Evolutionary conservation across 371 early-diverging fungal genomes (phyloP).

Genomic region (Blakeslea trispora): DNA sequence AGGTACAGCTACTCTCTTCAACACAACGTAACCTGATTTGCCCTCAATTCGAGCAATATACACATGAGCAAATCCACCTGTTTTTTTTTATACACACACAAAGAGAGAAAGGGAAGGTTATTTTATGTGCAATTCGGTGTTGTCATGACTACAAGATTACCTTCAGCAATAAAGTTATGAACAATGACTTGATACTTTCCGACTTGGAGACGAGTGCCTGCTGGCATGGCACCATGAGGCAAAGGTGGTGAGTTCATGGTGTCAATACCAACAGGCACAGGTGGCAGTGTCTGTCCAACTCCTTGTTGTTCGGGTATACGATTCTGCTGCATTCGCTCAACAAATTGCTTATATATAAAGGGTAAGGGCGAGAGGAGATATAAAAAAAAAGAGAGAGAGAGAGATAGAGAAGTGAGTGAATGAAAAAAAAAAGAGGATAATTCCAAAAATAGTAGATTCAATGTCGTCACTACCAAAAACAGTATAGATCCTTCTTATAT

Average conservation of each 20-base stretch:
- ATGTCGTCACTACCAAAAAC: too few relatives aligned
- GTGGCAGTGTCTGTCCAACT: constrained; percentile 48
- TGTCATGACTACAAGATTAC: constrained; percentile 17
- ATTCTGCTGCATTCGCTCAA: constrained; percentile 18
- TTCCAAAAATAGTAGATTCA: too few relatives aligned
- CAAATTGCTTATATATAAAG: too few relatives aligned
- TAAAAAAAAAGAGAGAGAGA: constrained; percentile 1
- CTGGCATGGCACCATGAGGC: constrained; percentile 51
- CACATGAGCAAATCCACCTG: constrained; percentile 90
- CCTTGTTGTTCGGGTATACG: constrained; percentile 54
- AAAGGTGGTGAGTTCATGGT: constrained; percentile 34
- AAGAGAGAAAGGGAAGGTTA: too few relatives aligned
- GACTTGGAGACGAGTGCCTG: constrained; percentile 57
- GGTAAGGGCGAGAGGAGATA: constrained; percentile 17
- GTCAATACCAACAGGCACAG: constrained; percentile 50
- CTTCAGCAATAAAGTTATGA: constrained; percentile 56
- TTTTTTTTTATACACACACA: too few relatives aligned
- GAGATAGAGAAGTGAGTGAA: not conserved
- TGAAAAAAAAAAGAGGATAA: too few relatives aligned
- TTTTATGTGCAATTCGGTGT: too few relatives aligned
- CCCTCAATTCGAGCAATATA: constrained; percentile 73
- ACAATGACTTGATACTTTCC: constrained; percentile 55
- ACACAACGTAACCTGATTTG: constrained; percentile 59
- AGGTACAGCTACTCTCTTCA: constrained; percentile 79
- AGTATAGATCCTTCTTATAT: too few relatives aligned